A percentile compares a stretch with the other conserved stretches of the same genome.
Evolutionary conservation across 2,329 filamentous ascomycete genomes (phyloP).

Genomic region (Aspergillus neoniger): DNA sequence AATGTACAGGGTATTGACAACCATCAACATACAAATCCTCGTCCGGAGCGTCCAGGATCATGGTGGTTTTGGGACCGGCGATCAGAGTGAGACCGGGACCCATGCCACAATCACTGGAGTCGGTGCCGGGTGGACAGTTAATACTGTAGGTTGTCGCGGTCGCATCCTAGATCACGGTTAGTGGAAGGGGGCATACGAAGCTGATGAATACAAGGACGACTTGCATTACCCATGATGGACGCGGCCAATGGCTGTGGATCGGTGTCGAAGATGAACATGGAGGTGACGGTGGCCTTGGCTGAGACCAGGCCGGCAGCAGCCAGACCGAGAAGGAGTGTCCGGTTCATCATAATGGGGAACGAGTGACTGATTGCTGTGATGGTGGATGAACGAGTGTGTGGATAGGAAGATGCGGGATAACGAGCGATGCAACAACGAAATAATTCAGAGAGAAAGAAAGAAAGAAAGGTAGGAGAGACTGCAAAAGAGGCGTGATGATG

Average conservation of each 20-base stretch:
- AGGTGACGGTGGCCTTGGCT: slow-evolving; percentile 25
- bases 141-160: slow-evolving; percentile 31
- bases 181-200: neutral
- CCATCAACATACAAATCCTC: slow-evolving; percentile 14
- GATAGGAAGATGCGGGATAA: neutral
- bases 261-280: slow-evolving; percentile 27
- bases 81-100: slow-evolving; percentile 28
- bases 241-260: slow-evolving; percentile 29
- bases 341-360: slow-evolving; percentile 13
- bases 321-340: slow-evolving; percentile 19
- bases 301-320: slow-evolving; percentile 21
- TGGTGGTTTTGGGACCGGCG: slow-evolving; percentile 17
- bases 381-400: neutral
- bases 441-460: neutral
- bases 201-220: neutral
- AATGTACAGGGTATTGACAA: too few species aligned
- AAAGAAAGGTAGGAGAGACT: neutral
- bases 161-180: slow-evolving; percentile 18
- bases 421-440: neutral
- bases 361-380: neutral
- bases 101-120: slow-evolving; percentile 27
- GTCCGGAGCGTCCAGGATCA: slow-evolving; percentile 11
- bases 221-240: slow-evolving; percentile 29
- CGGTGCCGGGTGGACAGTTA: slow-evolving; percentile 26
- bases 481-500: neutral